phyloP scores from a whole-genome alignment of 306 rosid species.

The Lagenaria siceraria region DNA sequence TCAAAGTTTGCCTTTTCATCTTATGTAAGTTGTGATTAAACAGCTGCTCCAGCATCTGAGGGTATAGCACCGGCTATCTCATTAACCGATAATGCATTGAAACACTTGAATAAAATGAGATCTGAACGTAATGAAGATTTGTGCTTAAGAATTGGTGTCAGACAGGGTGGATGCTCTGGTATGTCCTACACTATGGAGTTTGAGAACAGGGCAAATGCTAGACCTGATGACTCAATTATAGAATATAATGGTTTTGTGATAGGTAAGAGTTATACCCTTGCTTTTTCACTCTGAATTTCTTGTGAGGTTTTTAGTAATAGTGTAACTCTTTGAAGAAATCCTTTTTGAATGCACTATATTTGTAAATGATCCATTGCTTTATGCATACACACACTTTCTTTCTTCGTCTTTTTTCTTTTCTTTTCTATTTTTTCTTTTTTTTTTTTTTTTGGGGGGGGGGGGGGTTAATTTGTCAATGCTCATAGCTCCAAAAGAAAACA shows the following conservation, averaged over 20 bases:
- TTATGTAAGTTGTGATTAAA: neutral
- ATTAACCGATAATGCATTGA: constrained; percentile 62
- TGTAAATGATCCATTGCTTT: neutral
- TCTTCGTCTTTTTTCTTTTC: too few species aligned
- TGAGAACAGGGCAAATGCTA: constrained; percentile 52
- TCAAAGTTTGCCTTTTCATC: neutral
- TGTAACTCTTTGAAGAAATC: neutral
- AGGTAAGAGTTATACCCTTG: constrained; percentile 30
- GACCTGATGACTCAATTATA: constrained; percentile 77
- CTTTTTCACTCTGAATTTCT: neutral
- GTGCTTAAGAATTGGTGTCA: constrained; percentile 91
- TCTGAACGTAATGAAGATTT: constrained; percentile 56
- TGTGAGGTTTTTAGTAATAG: neutral
- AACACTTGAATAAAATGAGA: constrained; percentile 88
- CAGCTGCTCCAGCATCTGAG: constrained; percentile 38
- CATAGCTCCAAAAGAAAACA: neutral
- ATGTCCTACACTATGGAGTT: constrained; percentile 95
- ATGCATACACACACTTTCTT: too few species aligned
- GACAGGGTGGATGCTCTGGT: constrained; percentile 98
- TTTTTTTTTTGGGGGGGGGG: neutral
- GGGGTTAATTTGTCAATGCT: neutral
- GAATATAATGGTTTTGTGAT: constrained; percentile 69
- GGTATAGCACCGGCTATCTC: constrained; percentile 33
- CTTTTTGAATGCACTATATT: neutral
- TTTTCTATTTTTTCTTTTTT: too few species aligned